Conservation (phyloP, 1,139 yeast species). For the Candida sp. region DNA sequence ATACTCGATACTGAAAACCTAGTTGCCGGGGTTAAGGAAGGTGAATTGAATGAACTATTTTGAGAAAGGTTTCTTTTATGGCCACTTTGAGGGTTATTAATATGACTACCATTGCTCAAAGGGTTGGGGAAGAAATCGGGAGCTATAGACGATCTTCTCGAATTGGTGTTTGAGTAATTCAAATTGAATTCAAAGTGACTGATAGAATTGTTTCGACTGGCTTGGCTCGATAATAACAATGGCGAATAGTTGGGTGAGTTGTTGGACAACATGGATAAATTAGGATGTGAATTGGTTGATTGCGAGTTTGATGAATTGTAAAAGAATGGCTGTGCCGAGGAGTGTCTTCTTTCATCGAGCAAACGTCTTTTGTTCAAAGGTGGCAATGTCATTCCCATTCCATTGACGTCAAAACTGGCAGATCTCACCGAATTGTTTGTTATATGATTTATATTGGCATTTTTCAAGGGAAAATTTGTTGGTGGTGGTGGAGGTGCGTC, state of each 20-base stretch:
- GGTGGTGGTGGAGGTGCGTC: neutral
- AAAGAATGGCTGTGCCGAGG: constrained; percentile 9
- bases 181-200: constrained; percentile 31
- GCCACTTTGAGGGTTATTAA: constrained; percentile 1
- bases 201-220: constrained; percentile 35
- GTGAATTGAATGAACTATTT: constrained; percentile 30
- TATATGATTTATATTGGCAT: neutral
- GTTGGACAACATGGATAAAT: constrained; percentile 10
- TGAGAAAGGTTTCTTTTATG: constrained; percentile 30
- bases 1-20: constrained; percentile 26
- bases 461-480: constrained; percentile 2
- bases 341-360: constrained; percentile 30
- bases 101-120: constrained; percentile 10
- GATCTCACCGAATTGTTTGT: constrained; percentile 14
- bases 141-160: constrained; percentile 34
- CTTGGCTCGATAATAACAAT: constrained; percentile 23
- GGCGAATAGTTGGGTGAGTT: constrained; percentile 15
- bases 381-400: constrained; percentile 12
- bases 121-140: constrained; percentile 44
- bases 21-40: constrained; percentile 23
- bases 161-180: constrained; percentile 21
- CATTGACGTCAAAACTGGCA: constrained; percentile 31
- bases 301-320: constrained; percentile 3
- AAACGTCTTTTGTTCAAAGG: constrained; percentile 25
- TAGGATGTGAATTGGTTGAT: constrained; percentile 15